A percentile compares a stretch with the other conserved stretches of the same genome.
Conservation (phyloP, 805 yeast species). For the Candida sonorensis region DNA sequence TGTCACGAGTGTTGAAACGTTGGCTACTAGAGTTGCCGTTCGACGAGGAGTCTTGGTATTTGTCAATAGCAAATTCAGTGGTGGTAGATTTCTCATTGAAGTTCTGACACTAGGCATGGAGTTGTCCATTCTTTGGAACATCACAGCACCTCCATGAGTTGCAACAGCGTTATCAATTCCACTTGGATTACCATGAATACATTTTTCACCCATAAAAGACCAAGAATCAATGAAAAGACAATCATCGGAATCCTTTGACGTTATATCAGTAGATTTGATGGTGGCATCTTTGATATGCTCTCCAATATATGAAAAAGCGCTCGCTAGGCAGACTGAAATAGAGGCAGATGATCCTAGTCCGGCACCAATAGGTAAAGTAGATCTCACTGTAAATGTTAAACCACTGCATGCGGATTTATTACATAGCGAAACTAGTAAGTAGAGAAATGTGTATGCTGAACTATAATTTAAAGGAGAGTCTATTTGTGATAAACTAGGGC, state of each 20-base stretch:
- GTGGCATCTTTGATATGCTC: slow-evolving; percentile 41
- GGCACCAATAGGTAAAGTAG: slow-evolving; percentile 92
- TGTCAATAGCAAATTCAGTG: slow-evolving; percentile 66
- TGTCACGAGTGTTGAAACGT: slow-evolving; percentile 52
- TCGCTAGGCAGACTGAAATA: slow-evolving; percentile 72
- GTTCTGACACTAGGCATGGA: slow-evolving; percentile 59
- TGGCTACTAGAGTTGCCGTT: slow-evolving; percentile 76
- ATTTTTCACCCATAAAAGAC: slow-evolving; percentile 91
- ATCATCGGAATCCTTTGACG: slow-evolving; percentile 31
- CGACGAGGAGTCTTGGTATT: slow-evolving; percentile 85
- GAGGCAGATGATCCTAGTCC: slow-evolving; percentile 96
- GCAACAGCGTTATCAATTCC: slow-evolving; percentile 98
- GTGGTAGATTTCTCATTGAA: slow-evolving; percentile 67
- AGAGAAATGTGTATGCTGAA: slow-evolving; percentile 80
- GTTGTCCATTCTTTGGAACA: slow-evolving; percentile 62
- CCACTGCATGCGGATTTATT: slow-evolving; percentile 38
- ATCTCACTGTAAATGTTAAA: slow-evolving; percentile 57
- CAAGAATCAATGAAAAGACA: slow-evolving; percentile 68
- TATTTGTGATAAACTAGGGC: slow-evolving; percentile 37
- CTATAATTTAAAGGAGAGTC: slow-evolving; percentile 57
- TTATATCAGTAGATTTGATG: slow-evolving; percentile 28
- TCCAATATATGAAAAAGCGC: slow-evolving; percentile 63
- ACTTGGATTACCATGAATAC: slow-evolving; percentile 94
- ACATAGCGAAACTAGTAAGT: slow-evolving; percentile 61
- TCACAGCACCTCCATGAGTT: slow-evolving; percentile 91